A percentile compares a stretch with the other conserved stretches of the same genome.
Conservation (phyloP, 352 stramenopile genomes). For the Pythium coloratum region DNA sequence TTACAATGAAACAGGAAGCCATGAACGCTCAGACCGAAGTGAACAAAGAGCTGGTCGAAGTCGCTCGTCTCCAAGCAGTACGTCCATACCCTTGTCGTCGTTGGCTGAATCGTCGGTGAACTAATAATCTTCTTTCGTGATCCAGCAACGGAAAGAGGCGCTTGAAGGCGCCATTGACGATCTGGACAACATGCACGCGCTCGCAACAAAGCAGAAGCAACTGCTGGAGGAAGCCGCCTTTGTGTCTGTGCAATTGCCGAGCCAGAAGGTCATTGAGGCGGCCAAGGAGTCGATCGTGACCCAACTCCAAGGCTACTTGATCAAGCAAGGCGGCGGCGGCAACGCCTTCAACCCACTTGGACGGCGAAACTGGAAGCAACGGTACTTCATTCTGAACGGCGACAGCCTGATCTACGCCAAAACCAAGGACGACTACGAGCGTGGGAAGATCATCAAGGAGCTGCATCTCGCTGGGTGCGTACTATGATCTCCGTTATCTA, state of each 20-base stretch:
- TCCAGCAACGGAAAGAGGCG: conserved; percentile 71
- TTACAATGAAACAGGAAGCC: conserved; percentile 29
- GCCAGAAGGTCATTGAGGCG: conserved; percentile 79
- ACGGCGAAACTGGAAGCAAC: conserved; percentile 88
- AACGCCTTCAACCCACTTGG: conserved; percentile 77
- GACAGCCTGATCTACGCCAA: conserved; percentile 77
- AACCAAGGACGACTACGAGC: conserved; percentile 87
- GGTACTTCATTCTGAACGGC: conserved; percentile 83
- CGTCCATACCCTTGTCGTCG: conserved; percentile 8
- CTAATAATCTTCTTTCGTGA: background rate
- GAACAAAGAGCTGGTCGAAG: conserved; percentile 65
- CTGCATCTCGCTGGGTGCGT: conserved; percentile 69
- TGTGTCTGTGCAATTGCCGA: conserved; percentile 76
- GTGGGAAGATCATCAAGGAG: conserved; percentile 85
- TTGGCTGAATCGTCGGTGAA: background rate
- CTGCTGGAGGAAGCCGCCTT: conserved; percentile 79
- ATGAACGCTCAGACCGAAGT: conserved; percentile 58
- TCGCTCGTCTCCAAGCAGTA: conserved; percentile 66
- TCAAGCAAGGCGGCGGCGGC: conserved; percentile 83
- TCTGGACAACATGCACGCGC: conserved; percentile 61
- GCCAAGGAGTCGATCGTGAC: conserved; percentile 63
- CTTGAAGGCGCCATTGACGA: conserved; percentile 68
- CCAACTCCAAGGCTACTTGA: conserved; percentile 80
- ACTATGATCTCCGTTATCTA: background rate
- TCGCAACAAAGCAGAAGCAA: conserved; percentile 67